These are phyloP conservation scores for Rhodotorula diobovata DNA, from an alignment of 768 basidiomycete species.

Conservation along the genomic window DNA sequence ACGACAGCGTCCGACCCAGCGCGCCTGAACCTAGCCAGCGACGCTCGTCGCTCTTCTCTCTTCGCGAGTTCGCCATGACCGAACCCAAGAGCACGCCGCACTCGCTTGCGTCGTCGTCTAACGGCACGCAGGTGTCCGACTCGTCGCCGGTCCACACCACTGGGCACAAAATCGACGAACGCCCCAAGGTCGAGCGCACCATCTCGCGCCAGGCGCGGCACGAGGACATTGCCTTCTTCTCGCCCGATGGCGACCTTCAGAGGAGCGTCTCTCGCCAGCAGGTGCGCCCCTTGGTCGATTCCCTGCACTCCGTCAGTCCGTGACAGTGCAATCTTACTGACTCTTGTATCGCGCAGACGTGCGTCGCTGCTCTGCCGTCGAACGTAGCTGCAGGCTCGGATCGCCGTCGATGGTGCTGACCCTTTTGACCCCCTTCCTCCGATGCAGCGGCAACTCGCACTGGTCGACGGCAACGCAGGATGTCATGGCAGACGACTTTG, in stretches of 20 bases:
- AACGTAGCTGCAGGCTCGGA: too few species aligned
- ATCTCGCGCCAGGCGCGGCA: constrained; percentile 14
- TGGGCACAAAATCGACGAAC: neutral
- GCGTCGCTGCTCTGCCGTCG: neutral
- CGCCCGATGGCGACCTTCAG: constrained; percentile 12
- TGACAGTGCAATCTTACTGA: neutral
- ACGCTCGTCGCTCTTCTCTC: too few species aligned
- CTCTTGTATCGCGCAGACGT: neutral
- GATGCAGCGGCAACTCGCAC: neutral
- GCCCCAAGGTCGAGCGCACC: neutral
- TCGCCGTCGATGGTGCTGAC: neutral
- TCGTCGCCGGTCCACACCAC: neutral
- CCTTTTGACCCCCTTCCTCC: neutral
- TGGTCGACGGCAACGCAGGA: constrained; percentile 26
- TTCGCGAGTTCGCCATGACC: neutral
- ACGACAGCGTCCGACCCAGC: too few species aligned
- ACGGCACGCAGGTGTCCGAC: constrained; percentile 12
- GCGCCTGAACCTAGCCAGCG: too few species aligned
- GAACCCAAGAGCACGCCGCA: neutral
- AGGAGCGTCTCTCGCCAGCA: constrained; percentile 23
- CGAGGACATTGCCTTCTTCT: constrained; percentile 19
- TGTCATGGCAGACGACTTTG: constrained; percentile 27
- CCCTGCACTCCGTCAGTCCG: neutral
- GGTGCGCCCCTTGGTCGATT: neutral
- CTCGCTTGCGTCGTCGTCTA: constrained; percentile 17